Percentiles rank a stretch among this genome's conserved stretches.
Evolutionary conservation across 2,329 filamentous ascomycete species (phyloP).

Genomic region (Neonectria punicea): DNA sequence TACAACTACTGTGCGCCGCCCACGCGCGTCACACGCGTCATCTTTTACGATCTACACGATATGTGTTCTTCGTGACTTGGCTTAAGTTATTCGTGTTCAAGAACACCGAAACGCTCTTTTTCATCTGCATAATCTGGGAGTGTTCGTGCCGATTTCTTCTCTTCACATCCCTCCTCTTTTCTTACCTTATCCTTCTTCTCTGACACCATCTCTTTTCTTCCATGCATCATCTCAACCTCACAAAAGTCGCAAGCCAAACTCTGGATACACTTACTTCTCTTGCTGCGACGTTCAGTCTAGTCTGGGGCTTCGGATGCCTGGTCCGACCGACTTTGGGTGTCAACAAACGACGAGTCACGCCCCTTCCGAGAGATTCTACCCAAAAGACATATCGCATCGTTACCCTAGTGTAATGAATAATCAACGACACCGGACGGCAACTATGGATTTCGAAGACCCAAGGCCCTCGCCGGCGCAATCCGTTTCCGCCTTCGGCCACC

Average conservation of each 20-base stretch:
- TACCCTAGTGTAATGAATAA: constrained; percentile 1
- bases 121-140: neutral
- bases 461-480: neutral
- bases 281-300: neutral
- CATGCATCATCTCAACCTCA: neutral
- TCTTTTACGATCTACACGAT: neutral
- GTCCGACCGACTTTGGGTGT: neutral
- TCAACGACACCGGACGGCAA: neutral
- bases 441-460: constrained; percentile 1
- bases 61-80: neutral
- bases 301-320: neutral
- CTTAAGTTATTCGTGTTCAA: neutral
- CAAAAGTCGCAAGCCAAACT: neutral
- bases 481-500: neutral
- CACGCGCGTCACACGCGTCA: neutral
- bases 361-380: neutral
- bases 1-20: neutral
- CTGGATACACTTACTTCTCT: neutral
- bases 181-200: neutral
- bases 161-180: neutral
- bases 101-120: neutral
- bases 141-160: neutral
- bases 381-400: neutral
- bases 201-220: neutral
- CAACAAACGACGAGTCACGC: neutral